phyloP scores from a whole-genome alignment of 768 basidiomycete species.

The Boletus sp. region DNA sequence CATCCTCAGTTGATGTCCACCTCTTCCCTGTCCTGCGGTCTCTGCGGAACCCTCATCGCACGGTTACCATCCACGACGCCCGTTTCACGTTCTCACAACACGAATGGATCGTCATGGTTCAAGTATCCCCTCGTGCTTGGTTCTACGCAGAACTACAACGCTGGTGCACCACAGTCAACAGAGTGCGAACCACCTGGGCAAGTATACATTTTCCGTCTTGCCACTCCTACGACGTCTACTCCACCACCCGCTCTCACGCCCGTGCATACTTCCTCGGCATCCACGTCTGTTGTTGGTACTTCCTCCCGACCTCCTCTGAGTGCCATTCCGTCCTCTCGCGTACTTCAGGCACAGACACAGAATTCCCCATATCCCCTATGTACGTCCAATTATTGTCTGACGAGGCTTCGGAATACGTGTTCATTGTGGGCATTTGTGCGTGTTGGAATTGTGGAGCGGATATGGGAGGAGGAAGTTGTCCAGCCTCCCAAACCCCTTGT shows the following conservation, averaged over 20 bases:
- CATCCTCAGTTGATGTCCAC: slow-evolving; percentile 43
- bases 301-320: slow-evolving; percentile 18
- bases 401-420: slow-evolving; percentile 81
- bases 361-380: slow-evolving; percentile 64
- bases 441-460: slow-evolving; percentile 72
- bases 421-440: slow-evolving; percentile 88
- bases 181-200: slow-evolving; percentile 37
- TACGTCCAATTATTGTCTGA: slow-evolving; percentile 79
- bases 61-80: slow-evolving; percentile 39
- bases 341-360: slow-evolving; percentile 22
- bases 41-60: slow-evolving; percentile 62
- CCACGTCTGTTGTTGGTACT: slow-evolving; percentile 29
- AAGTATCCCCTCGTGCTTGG: slow-evolving; percentile 47
- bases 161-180: slow-evolving; percentile 32
- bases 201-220: slow-evolving; percentile 68
- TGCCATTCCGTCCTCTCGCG: slow-evolving; percentile 45
- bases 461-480: slow-evolving; percentile 80
- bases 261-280: slow-evolving; percentile 28
- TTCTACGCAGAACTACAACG: slow-evolving; percentile 19
- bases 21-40: slow-evolving; percentile 63
- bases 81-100: slow-evolving; percentile 31
- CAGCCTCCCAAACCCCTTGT: slow-evolving; percentile 30
- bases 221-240: slow-evolving; percentile 25
- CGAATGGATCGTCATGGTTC: slow-evolving; percentile 58
- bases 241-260: slow-evolving; percentile 23